These are phyloP conservation scores for Groenewaldozyma salmanticensis DNA, from an alignment of 805 yeast species.

Conservation along the genomic window DNA sequence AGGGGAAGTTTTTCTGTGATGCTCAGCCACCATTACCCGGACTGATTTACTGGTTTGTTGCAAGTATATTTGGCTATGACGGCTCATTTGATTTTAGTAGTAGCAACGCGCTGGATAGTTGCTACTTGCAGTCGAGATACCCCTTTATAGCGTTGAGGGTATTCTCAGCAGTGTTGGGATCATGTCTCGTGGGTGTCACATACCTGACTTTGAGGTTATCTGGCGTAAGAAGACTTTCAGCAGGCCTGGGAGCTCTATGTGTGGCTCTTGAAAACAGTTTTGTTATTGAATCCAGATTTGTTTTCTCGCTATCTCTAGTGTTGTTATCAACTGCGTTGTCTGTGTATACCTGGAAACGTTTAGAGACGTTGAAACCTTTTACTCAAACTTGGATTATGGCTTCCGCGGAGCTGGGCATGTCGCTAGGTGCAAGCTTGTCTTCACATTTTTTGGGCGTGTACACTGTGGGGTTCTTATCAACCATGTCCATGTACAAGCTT, in stretches of 20 bases:
- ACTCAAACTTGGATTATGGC: slow-evolving; percentile 35
- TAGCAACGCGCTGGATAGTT: slow-evolving; percentile 26
- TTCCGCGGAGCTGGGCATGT: slow-evolving; percentile 30
- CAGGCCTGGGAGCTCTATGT: slow-evolving; percentile 35
- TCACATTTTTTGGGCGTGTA: slow-evolving; percentile 48
- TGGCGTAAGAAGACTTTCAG: slow-evolving; percentile 35
- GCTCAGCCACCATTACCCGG: slow-evolving; percentile 49
- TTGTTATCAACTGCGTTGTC: slow-evolving; percentile 25
- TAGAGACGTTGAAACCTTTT: slow-evolving; percentile 30
- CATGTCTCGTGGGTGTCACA: slow-evolving; percentile 33
- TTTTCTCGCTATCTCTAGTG: slow-evolving; percentile 26
- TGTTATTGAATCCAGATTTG: slow-evolving; percentile 37
- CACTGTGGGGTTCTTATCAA: slow-evolving; percentile 42
- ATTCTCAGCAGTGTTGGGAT: slow-evolving; percentile 38
- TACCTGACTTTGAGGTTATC: slow-evolving; percentile 38
- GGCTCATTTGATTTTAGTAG: slow-evolving; percentile 21
- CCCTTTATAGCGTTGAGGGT: slow-evolving; percentile 37
- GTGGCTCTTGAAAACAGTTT: slow-evolving; percentile 44
- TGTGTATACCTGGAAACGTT: slow-evolving; percentile 33
- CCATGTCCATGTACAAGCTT: slow-evolving; percentile 31
- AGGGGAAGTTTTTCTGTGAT: slow-evolving; percentile 42
- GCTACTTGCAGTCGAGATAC: slow-evolving; percentile 11
- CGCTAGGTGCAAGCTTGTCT: slow-evolving; percentile 37
- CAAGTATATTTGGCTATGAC: slow-evolving; percentile 32
- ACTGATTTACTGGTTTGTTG: slow-evolving; percentile 34